Conservation (phyloP, 2,329 filamentous ascomycete genomes). For the Hypomyces perniciosus region DNA sequence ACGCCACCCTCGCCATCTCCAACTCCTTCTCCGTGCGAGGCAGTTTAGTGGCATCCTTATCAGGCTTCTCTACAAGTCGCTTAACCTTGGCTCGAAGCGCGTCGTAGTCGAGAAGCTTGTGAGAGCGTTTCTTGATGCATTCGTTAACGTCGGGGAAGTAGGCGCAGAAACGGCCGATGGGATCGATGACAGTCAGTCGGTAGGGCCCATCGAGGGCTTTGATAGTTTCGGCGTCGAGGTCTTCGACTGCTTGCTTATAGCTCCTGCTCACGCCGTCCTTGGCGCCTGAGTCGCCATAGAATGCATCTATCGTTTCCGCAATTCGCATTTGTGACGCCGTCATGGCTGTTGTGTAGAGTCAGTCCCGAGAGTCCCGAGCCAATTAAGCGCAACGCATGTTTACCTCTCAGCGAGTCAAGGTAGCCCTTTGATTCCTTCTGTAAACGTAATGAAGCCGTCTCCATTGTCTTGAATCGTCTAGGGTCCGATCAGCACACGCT, state of each 20-base stretch:
- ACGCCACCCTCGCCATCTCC: constrained; percentile 86
- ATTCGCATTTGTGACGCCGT: constrained; percentile 99
- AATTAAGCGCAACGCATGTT: constrained; percentile 1
- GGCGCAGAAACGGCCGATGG: constrained; percentile 91
- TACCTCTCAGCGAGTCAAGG: constrained; percentile 86
- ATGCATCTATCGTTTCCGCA: constrained; percentile 97
- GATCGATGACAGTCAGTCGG: constrained; percentile 87
- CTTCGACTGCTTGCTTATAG: constrained; percentile 98
- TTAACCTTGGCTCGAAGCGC: constrained; percentile 93
- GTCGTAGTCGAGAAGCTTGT: constrained; percentile 98
- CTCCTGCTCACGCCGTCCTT: constrained; percentile 91
- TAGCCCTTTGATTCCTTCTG: constrained; percentile 99
- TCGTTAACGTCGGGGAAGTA: constrained; percentile 99
- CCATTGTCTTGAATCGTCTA: constrained; percentile 95
- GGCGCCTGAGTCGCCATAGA: constrained; percentile 94
- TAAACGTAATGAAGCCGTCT: constrained; percentile 81
- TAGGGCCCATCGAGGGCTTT: constrained; percentile 97
- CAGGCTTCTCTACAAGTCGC: constrained; percentile 93
- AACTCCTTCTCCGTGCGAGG: constrained; percentile 94
- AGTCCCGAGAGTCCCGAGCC: neutral
- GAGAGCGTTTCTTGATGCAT: constrained; percentile 97
- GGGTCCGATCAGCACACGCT: constrained; percentile 18
- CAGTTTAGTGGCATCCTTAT: constrained; percentile 96
- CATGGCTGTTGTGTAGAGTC: constrained; percentile 62
- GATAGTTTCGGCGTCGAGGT: constrained; percentile 95